Conservation (phyloP, 495 filamentous ascomycete genomes). For the Podospora pseudocomata region DNA sequence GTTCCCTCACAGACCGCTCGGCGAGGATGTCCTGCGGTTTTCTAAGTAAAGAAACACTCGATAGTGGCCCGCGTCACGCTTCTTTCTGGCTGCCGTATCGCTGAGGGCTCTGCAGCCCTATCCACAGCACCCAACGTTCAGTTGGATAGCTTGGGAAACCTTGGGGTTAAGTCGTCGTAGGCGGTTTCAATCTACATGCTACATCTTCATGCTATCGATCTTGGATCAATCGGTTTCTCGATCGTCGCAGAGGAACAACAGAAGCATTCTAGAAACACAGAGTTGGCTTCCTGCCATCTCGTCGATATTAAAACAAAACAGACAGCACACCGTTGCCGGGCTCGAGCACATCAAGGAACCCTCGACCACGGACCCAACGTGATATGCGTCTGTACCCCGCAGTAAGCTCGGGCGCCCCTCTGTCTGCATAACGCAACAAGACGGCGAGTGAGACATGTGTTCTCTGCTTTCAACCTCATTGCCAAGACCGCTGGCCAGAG, state of each 20-base stretch:
- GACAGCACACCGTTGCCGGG: background rate
- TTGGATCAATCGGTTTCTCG: slow-evolving; percentile 12
- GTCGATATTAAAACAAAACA: slow-evolving; percentile 17
- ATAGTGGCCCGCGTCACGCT: slow-evolving; percentile 22
- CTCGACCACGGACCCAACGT: slow-evolving; percentile 10
- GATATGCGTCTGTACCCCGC: slow-evolving; percentile 20
- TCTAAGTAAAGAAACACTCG: slow-evolving; percentile 36
- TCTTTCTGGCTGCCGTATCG: background rate
- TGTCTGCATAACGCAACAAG: background rate
- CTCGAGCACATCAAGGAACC: slow-evolving; percentile 6
- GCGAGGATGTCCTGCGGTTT: slow-evolving; percentile 21
- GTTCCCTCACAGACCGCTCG: slow-evolving; percentile 15
- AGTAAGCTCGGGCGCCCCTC: slow-evolving; percentile 1
- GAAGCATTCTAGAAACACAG: slow-evolving; percentile 33
- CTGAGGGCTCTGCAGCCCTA: slow-evolving; percentile 31
- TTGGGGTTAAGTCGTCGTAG: slow-evolving; percentile 16
- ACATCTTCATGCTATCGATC: slow-evolving; percentile 23
- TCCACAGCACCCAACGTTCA: slow-evolving; percentile 17
- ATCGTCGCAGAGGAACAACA: slow-evolving; percentile 17
- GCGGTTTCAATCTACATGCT: slow-evolving; percentile 32
- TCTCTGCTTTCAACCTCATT: background rate
- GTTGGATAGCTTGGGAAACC: background rate
- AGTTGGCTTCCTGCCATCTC: slow-evolving; percentile 13
- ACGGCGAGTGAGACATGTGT: slow-evolving; percentile 13
- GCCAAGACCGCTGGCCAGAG: background rate